Conservation (phyloP, 169 alveolate genomes). For the Plasmodium blacklocki region DNA sequence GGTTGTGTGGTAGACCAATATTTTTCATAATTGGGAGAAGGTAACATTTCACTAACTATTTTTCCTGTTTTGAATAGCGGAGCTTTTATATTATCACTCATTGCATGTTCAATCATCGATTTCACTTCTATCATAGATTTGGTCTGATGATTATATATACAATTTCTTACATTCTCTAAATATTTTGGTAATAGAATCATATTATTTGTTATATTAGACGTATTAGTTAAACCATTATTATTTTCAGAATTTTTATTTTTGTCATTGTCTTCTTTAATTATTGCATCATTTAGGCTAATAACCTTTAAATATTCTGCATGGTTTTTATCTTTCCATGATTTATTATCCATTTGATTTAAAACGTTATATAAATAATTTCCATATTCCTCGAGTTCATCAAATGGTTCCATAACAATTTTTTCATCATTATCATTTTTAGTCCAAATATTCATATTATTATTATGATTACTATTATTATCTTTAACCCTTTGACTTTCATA, state of each 20-base stretch:
- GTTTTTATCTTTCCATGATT: slow-evolving; percentile 74
- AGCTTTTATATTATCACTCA: slow-evolving; percentile 52
- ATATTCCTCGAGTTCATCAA: slow-evolving; percentile 75
- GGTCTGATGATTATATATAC: slow-evolving; percentile 71
- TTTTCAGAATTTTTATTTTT: slow-evolving; percentile 31
- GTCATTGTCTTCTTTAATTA: slow-evolving; percentile 43
- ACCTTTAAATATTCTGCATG: slow-evolving; percentile 65
- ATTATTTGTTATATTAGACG: slow-evolving; percentile 57
- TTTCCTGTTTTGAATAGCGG: slow-evolving; percentile 77
- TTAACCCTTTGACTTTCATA: slow-evolving; percentile 27
- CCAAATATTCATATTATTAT: slow-evolving; percentile 11
- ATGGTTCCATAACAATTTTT: slow-evolving; percentile 65
- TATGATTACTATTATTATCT: slow-evolving; percentile 1
- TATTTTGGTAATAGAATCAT: slow-evolving; percentile 65
- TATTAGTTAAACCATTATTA: slow-evolving; percentile 28
- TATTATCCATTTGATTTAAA: slow-evolving; percentile 72
- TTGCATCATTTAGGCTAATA: slow-evolving; percentile 74
- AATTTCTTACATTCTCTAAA: slow-evolving; percentile 73
- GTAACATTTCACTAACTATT: slow-evolving; percentile 70
- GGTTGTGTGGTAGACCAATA: slow-evolving; percentile 27
- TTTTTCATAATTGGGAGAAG: slow-evolving; percentile 76
- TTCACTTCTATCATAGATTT: slow-evolving; percentile 64
- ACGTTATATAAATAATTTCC: slow-evolving; percentile 67
- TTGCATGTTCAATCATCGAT: slow-evolving; percentile 72
- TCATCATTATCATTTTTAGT: slow-evolving; percentile 20